Conservation (phyloP, 148 eudicot species). For the Chenopodium quinoa region DNA sequence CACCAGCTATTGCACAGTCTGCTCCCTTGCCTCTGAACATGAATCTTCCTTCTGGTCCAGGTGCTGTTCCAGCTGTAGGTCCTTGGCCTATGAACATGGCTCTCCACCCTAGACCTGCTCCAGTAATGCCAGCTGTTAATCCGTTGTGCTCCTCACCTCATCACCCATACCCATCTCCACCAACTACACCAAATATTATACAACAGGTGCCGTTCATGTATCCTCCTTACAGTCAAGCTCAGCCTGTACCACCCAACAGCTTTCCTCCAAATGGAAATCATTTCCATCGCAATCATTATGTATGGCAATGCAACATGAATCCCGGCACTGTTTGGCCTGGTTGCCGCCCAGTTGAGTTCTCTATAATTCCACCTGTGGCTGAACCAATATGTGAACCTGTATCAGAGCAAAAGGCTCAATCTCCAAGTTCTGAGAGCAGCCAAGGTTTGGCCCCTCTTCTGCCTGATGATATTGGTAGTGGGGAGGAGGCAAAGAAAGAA, state of each 20-base stretch:
- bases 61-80: slow-evolving; percentile 48
- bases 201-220: slow-evolving; percentile 79
- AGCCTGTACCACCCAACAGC: slow-evolving; percentile 53
- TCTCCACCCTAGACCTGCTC: slow-evolving; percentile 62
- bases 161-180: slow-evolving; percentile 86
- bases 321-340: slow-evolving; percentile 64
- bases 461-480: slow-evolving; percentile 47
- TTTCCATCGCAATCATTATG: slow-evolving; percentile 69
- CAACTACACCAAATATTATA: slow-evolving; percentile 78
- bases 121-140: slow-evolving; percentile 47
- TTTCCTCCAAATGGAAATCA: slow-evolving; percentile 52
- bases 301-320: slow-evolving; percentile 73
- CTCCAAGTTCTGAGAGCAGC: slow-evolving; percentile 42
- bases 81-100: slow-evolving; percentile 90
- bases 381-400: slow-evolving; percentile 57
- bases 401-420: slow-evolving; percentile 40
- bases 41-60: slow-evolving; percentile 59
- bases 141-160: slow-evolving; percentile 76
- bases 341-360: slow-evolving; percentile 66
- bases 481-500: slow-evolving; percentile 48
- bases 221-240: slow-evolving; percentile 81
- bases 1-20: slow-evolving; percentile 46
- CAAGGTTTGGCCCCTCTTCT: slow-evolving; percentile 43
- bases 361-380: slow-evolving; percentile 56
- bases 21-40: slow-evolving; percentile 60